Evolutionary conservation across 495 filamentous ascomycete species (phyloP), one percentile per base, ranked within the genome.

Genomic region (Cryomyces antarcticus): DNA sequence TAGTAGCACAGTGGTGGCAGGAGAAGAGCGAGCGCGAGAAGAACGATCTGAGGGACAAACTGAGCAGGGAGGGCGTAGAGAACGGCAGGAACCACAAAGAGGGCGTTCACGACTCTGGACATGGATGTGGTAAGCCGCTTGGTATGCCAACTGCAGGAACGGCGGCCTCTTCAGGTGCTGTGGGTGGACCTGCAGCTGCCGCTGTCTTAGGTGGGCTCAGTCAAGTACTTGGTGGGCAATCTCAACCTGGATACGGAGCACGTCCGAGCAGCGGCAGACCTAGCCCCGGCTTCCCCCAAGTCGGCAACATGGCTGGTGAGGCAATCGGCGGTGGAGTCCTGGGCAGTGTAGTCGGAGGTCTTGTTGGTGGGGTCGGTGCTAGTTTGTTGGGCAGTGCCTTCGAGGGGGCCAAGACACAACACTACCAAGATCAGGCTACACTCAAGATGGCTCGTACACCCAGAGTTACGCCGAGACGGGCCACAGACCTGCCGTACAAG

Each of bases 21-120:
- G 61, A 68, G 30, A 73, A 82, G 60, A 56, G 57, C 37, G 72
- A 78, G n/a, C 51, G 57, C 7, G 72, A 72, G 37, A 69, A 70
- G 38, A 61, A 78, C 1, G 65, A 69, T 43, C 69, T 87, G 41
- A 75, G 82, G 27, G 64, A 70, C 28, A 75, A 82, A 54, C 67
- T 93, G 40, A 80, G 73, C 56, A 74, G 80, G 9, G 68, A 79
- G 1, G 86, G 86, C 42, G 82, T 93, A 30, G 52, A 70, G 47
- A 61, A 69, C 42, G 84, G 82, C 35, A 64, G 69, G 36, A 93
- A 93, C 54, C 85, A 93, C 57, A 84, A 80, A 54, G 77, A 82
- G 50, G 82, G 82, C 27, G 76, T 84, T n/a, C 62, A 79, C 12
- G 86, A 93, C 51, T 72, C 67, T 31, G 85, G 85, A 27, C 85